Conservation (phyloP, 2,329 filamentous ascomycete genomes). For the Fusarium concolor region DNA sequence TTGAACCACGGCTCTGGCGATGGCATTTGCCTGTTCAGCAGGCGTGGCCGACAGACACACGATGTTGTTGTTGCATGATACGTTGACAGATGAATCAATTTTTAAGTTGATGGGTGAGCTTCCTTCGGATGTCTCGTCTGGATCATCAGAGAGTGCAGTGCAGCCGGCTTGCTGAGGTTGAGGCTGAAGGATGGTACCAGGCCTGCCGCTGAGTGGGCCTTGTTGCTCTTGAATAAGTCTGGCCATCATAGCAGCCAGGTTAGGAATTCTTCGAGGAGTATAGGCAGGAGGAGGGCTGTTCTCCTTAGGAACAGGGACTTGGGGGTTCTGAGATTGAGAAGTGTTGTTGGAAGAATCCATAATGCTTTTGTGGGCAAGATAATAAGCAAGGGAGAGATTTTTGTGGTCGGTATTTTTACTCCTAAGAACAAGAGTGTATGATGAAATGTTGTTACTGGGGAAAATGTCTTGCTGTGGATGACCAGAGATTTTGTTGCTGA, state of each 20-base stretch:
- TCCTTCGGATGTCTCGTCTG: conserved; percentile 40
- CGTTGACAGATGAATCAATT: conserved; percentile 61
- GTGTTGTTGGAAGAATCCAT: conserved; percentile 36
- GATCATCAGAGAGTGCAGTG: conserved; percentile 24
- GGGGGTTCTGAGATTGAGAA: conserved; percentile 27
- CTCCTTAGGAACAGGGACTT: conserved; percentile 37
- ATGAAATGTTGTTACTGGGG: background rate
- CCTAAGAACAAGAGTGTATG: no score
- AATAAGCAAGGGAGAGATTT: background rate
- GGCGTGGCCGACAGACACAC: conserved; percentile 57
- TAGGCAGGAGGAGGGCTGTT: conserved; percentile 49
- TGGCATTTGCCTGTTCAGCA: conserved; percentile 54
- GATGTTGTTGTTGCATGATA: conserved; percentile 62
- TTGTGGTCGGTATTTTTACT: background rate
- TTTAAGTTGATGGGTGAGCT: conserved; percentile 58
- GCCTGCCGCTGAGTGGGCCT: conserved; percentile 6
- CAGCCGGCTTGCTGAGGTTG: conserved; percentile 20
- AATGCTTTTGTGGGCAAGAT: background rate
- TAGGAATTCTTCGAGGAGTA: conserved; percentile 38
- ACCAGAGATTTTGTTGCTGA: background rate
- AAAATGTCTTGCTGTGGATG: background rate
- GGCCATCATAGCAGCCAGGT: conserved; percentile 31
- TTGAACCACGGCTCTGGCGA: conserved; percentile 59
- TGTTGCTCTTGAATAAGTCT: conserved; percentile 32
- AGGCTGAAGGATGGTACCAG: conserved; percentile 2